Evolutionary conservation across 2,329 filamentous ascomycete species (phyloP), one percentile per base, ranked within the genome.

Genomic region (Orbilia oligospora): DNA sequence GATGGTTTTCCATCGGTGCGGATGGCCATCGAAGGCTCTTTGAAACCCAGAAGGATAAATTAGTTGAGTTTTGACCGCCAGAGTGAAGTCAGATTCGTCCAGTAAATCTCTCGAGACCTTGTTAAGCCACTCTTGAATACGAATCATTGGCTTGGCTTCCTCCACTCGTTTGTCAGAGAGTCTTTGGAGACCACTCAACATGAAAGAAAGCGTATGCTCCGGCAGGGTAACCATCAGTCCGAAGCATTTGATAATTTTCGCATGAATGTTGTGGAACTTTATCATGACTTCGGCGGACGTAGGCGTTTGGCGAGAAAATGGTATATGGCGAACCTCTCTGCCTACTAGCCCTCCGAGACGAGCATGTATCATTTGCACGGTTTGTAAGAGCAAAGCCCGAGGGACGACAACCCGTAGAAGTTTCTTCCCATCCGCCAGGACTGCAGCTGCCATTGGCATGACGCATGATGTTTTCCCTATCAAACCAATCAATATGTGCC

Each of bases 191-290:
- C 89, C 89, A 75, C 89, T 90, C 1, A 92, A 84, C 80, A 88
- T 88, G 82, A 91, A 91, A 0, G 90, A 92, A 3, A 92, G 83
- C 0, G 90, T 84, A 76, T 92, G 88, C 66, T 92, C 90, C 0
- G 90, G 91, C 0, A 90, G 86, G 0, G 87, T 86, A 0, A 92
- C 83, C 22, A 92, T 85, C 0, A 92, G 83, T 0, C 90, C 90
- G 0, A 84, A 84, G 0, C 81, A 81, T 0, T 83, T 81, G 22
- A 84, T 83, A 20, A 88, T 85, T 0, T 87, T 83, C 0, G 82
- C 80, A 10, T 88, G 87, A 0, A 88, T 82, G 0, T 82, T 33
- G 0, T 80, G 64, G 86, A 87, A 1, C 81, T 76, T 27, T 53
- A 78, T 24, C 6, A 68, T 68, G 20, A 83, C 82, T 0, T 81